Evolutionary conservation across 768 basidiomycete species (phyloP), one percentile per base, ranked within the genome.

Genomic region (Mrakia hoshinonis): DNA sequence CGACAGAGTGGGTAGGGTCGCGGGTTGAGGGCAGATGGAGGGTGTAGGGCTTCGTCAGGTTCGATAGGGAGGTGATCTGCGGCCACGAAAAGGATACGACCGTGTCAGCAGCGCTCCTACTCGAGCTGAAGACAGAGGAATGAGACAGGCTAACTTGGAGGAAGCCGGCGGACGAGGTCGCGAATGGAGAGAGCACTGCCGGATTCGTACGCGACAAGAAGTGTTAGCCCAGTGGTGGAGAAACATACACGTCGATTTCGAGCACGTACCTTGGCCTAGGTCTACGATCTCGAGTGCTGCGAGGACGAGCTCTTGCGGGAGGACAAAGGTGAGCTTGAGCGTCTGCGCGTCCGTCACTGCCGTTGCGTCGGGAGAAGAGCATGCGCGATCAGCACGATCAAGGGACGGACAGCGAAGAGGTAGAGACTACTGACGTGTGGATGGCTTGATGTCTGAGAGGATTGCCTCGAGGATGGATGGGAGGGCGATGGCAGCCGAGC

Each of bases 241-340:
- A n/a, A n/a, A n/a, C n/a, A n/a, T n/a, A n/a, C n/a, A n/a, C n/a
- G n/a, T n/a, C n/a, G n/a, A n/a, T n/a, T n/a, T n/a, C n/a, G n/a
- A n/a, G n/a, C n/a, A n/a, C n/a, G n/a, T n/a, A 68, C 67, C 67
- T 55, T 68, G 48, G n/a, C 51, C 67, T 13, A 9, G 48, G n/a
- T 68, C 67, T 0, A 68, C 67, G n/a, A 68, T 68, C 52, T 68
- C 39, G 34, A 68, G 31, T 0, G 67, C 67, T 12, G 51, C 67
- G n/a, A 54, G 49, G 51, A 68, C 22, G 31, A 54, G 51, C 13
- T 68, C 67, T 1, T n/a, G 38, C 7, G 67, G 67, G 18, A 68
- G 49, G 36, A 68, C n/a, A 39, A 68, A 68, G 15, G 34, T 49
- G 24, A 68, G 54, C 67, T 54, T n/a, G 52, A 68, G 67, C 10